Evolutionary conservation across 139 green algal species (phyloP).

Genomic region (Trebouxia sp.): DNA sequence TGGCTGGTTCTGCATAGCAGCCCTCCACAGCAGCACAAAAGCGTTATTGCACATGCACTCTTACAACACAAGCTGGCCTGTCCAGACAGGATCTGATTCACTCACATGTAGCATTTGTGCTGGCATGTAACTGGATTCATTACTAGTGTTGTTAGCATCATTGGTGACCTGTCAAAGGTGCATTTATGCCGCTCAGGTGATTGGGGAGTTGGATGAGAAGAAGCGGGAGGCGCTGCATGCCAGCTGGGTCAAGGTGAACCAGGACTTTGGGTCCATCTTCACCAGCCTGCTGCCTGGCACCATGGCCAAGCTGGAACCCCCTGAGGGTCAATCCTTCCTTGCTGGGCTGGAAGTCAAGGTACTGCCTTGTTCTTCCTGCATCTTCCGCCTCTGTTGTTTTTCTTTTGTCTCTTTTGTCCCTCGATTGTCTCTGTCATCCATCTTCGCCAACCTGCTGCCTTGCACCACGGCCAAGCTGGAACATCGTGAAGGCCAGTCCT

Average conservation of each 20-base stretch:
- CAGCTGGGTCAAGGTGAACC: conserved; percentile 92
- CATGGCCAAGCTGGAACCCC: conserved; percentile 89
- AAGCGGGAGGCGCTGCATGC: conserved; percentile 83
- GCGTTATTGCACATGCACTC: no score
- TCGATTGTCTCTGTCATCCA: no score
- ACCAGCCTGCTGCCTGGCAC: conserved; percentile 94
- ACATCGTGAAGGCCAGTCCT: conserved; percentile 78
- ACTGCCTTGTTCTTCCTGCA: neutral
- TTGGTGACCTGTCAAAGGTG: neutral
- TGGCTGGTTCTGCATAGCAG: no score
- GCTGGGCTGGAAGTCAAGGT: conserved; percentile 41
- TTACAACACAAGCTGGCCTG: no score
- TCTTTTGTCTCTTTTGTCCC: no score
- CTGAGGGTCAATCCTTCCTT: conserved; percentile 79
- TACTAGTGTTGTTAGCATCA: neutral
- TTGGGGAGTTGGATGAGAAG: conserved; percentile 95
- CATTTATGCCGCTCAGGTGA: conserved; percentile 61
- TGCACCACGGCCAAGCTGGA: conserved; percentile 92
- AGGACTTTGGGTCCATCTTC: conserved; percentile 97
- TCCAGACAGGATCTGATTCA: no score
- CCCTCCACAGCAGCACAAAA: no score
- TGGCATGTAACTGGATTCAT: neutral
- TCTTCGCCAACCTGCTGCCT: conserved; percentile 97
- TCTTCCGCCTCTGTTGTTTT: no score
- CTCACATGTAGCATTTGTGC: neutral